Evolutionary conservation across 805 yeast species (phyloP), one percentile per base, ranked within the genome.

Genomic region (Candida odintsovae): DNA sequence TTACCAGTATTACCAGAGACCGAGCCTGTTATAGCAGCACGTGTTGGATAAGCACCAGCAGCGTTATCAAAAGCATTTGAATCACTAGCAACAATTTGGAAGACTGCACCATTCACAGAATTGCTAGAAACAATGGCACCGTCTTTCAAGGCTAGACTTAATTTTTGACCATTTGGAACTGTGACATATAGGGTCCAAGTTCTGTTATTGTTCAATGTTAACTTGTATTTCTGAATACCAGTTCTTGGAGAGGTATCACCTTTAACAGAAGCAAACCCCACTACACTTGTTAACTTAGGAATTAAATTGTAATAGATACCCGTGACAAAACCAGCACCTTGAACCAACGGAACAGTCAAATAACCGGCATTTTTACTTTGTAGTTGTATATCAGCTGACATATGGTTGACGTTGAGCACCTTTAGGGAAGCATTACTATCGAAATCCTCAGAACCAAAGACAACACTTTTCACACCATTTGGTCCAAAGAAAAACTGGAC

Each of bases 251-350:
- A 62, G 2, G 70, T 67, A 1, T 55, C 62, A 26, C 64, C 68
- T 3, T 68, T 66, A 46, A 84, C 69, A 18, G 68, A 67, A 50
- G 74, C 77, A 45, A 86, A 69, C 0, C 95, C 95, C 23, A 85
- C 84, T 25, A 72, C 75, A 21, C 86, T 77, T n/a, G 74, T 71
- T 22, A 85, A 53, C 48, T 66, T 62, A 2, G 89, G 85, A 25
- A 71, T 70, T 55, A 82, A 65, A 49, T 70, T 66, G 58, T 75
- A 72, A 51, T 76, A 83, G 22, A 76, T 64, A 23, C 82, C 87
- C 28, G 96, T 83, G 15, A 86, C 78, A 51, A 86, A 80, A 7
- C 96, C 96, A 75, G 75, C 74, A 45, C 97, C 97, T 63, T 85
- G 90, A 6, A 83, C 86, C 45, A 86, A 58, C 4, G 92, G 90